phyloP scores from a whole-genome alignment of 192 early-diverging fungal species.

The Coemansia sp. region DNA sequence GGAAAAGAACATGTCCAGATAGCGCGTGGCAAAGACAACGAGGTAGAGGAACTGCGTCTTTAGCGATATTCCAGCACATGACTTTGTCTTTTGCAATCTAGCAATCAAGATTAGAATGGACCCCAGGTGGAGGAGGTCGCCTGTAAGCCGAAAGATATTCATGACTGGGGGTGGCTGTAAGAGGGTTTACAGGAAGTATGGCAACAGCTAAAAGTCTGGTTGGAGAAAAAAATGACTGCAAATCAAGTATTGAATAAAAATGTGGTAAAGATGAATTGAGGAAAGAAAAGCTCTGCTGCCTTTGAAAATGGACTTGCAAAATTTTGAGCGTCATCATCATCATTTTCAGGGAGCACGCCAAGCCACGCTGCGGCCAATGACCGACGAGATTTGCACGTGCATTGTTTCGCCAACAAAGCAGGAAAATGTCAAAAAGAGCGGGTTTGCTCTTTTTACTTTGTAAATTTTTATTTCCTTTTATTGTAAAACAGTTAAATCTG shows the following conservation, averaged over 20 bases:
- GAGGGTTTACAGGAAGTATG: background rate
- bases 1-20: constrained; percentile 82
- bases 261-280: background rate
- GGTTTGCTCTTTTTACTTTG: background rate
- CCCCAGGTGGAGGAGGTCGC: constrained; percentile 92
- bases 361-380: constrained; percentile 9
- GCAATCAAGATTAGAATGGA: constrained; percentile 92
- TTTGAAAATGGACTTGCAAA: too few relatives aligned
- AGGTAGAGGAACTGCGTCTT: constrained; percentile 95
- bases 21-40: constrained; percentile 91
- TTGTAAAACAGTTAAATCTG: background rate
- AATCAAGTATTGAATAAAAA: background rate
- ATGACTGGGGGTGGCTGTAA: constrained; percentile 47
- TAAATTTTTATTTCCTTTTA: background rate
- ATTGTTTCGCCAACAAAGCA: background rate
- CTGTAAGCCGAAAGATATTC: constrained; percentile 92
- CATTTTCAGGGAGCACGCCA: background rate
- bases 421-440: background rate
- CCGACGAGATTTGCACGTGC: constrained; percentile 7
- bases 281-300: background rate
- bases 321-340: too few relatives aligned
- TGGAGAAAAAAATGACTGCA: background rate
- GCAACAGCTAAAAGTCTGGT: background rate
- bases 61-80: constrained; percentile 94
- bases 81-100: constrained; percentile 89